Evolutionary conservation across 345 rosid genomes (phyloP), one percentile per base, ranked within the genome.

Genomic region (rapeseed (Brassica napus)): DNA sequence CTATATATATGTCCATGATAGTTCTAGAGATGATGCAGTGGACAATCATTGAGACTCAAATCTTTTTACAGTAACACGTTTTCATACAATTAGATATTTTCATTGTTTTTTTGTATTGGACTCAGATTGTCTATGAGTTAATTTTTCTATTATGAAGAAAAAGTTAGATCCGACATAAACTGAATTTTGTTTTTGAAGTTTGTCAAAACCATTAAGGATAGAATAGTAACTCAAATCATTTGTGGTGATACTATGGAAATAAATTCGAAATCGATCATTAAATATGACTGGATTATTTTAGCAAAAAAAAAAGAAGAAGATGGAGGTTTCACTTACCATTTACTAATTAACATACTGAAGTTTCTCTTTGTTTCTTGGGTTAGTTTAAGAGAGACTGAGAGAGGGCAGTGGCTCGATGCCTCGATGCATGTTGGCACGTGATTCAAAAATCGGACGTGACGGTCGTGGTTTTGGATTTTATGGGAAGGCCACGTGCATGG

Each of bases 371-470:
- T n/a, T 49, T 14, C 55, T 49, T 49, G 55, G 55, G 55, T 49
- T 71, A 35, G 57, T 35, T 2, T 2, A 24, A 24, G 47, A 54
- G 73, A 49, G 55, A n/a, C 16, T 49, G 55, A n/a, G 55, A 49
- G 18, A 37, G 26, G 30, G 16, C 32, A 65, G 39, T 26, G 66
- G 57, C 44, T 57, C 32, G 57, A 14, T 34, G 59, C 44, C 57
- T 65, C 63, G 64, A 21, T 35, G 82, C 37, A 12, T 60, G 4
- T 54, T 49, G 77, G 68, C 77, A 78, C 65, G 65, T 79, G 70
- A 9, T 61, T 68, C 26, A 61, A 52, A 63, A 61, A n/a, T 2
- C 28, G 59, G 63, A 58, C 16, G 69, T 62, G 74, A 69, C 66
- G 52, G 65, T 24, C 57, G 8, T 64, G 30, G 58, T 69, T 80